Conservation (phyloP, 1,284 basidiomycete genomes). For the Tilletia horrida region DNA sequence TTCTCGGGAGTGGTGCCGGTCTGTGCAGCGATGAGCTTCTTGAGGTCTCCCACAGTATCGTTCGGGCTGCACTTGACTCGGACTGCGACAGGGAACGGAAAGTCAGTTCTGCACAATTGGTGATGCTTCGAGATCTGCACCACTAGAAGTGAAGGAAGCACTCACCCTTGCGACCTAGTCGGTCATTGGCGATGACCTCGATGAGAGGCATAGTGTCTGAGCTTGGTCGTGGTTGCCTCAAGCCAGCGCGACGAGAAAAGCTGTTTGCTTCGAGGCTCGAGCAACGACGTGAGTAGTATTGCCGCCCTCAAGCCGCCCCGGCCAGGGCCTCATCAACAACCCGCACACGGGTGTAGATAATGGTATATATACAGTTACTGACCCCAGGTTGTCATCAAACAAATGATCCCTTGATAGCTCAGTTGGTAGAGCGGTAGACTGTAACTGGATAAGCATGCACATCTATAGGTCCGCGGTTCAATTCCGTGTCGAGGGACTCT, state of each 20-base stretch:
- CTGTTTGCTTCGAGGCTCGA: no score
- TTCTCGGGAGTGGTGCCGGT: constrained; percentile 72
- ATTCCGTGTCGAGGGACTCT: constrained; percentile 16
- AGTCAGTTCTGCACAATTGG: no score
- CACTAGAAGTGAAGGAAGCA: not conserved
- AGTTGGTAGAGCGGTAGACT: constrained; percentile 18
- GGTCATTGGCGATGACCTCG: constrained; percentile 93
- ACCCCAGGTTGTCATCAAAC: not conserved
- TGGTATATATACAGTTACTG: not conserved
- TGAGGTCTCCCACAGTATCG: constrained; percentile 93
- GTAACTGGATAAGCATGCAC: not conserved
- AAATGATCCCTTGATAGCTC: constrained; percentile 18
- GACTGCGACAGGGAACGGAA: constrained; percentile 27
- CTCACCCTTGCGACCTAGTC: constrained; percentile 87
- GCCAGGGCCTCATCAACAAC: no score
- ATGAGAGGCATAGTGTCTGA: constrained; percentile 56
- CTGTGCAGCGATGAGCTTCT: constrained; percentile 93
- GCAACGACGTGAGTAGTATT: no score
- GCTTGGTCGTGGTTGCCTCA: not conserved
- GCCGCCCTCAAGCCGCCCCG: no score
- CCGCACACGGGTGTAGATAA: no score
- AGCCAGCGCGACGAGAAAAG: no score
- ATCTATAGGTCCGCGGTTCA: constrained; percentile 16
- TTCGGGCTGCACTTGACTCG: constrained; percentile 62
- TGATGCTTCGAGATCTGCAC: no score